Conservation (phyloP, 495 filamentous ascomycete species). For the Trichoderma gamsii region DNA sequence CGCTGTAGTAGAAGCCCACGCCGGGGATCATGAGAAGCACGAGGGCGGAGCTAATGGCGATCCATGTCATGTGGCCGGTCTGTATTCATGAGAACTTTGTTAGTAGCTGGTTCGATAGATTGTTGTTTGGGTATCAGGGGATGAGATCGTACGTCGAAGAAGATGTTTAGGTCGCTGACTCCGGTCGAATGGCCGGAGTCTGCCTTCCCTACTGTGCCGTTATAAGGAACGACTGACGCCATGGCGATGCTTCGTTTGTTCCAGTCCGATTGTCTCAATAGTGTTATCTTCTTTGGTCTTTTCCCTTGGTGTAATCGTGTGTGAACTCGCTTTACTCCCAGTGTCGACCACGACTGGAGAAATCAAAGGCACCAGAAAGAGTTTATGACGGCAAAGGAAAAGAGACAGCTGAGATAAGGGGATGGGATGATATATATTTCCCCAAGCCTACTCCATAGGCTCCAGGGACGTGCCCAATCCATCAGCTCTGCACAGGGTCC, state of each 20-base stretch:
- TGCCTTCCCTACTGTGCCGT: conserved; percentile 26
- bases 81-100: background rate
- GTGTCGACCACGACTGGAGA: background rate
- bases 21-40: conserved; percentile 56
- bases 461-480: background rate
- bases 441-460: background rate
- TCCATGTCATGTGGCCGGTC: conserved; percentile 17
- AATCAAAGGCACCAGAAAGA: background rate
- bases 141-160: conserved; percentile 28
- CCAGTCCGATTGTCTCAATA: background rate
- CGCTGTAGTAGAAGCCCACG: conserved; percentile 93
- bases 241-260: conserved; percentile 18
- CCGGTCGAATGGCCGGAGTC: conserved; percentile 27
- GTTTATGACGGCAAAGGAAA: background rate
- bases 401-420: background rate
- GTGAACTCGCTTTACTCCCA: background rate
- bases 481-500: background rate
- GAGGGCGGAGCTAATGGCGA: conserved; percentile 23
- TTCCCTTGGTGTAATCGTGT: background rate
- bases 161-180: conserved; percentile 29
- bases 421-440: conserved; percentile 2
- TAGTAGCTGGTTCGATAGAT: background rate
- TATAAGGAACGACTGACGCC: conserved; percentile 30
- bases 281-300: background rate
- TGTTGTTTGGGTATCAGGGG: background rate